Percentiles rank a stretch among this genome's conserved stretches.
phyloP scores from a whole-genome alignment of 2,329 filamentous ascomycete species.

The Plenodomus biglobosus region DNA sequence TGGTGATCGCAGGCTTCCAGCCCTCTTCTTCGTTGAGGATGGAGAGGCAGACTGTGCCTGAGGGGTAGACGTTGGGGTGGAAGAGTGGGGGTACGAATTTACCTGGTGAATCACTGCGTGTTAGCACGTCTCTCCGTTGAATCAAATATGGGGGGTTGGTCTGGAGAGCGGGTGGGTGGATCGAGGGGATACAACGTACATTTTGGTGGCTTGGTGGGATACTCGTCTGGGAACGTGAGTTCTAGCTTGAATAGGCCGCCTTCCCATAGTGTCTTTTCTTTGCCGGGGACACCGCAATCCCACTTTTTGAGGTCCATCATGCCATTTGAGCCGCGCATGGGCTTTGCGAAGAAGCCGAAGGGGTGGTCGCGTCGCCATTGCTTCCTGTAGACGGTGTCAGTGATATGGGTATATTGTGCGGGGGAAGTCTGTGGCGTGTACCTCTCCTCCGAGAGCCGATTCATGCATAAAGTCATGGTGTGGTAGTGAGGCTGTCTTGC shows the following conservation, averaged over 20 bases:
- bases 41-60: slow-evolving; percentile 93
- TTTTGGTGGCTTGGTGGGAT: slow-evolving; percentile 97
- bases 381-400: slow-evolving; percentile 62
- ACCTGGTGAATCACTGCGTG: slow-evolving; percentile 59
- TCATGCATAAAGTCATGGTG: slow-evolving; percentile 82
- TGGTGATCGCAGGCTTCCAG: slow-evolving; percentile 97
- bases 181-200: slow-evolving; percentile 61
- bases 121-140: not conserved
- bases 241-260: slow-evolving; percentile 96
- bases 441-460: slow-evolving; percentile 57
- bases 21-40: slow-evolving; percentile 98
- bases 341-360: slow-evolving; percentile 95
- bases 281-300: slow-evolving; percentile 96
- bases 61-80: slow-evolving; percentile 98
- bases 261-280: slow-evolving; percentile 96
- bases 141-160: not conserved
- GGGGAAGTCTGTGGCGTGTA: slow-evolving; percentile 8
- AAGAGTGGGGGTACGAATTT: slow-evolving; percentile 96
- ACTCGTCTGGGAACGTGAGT: slow-evolving; percentile 93
- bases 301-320: slow-evolving; percentile 90
- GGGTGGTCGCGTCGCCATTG: slow-evolving; percentile 97
- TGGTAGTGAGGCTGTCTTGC: slow-evolving; percentile 9
- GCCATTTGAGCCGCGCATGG: slow-evolving; percentile 74
- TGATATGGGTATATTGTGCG: not conserved
- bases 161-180: not conserved